phyloP scores from a whole-genome alignment of 768 basidiomycete genomes.

The Coprinellus aureogranulatus region DNA sequence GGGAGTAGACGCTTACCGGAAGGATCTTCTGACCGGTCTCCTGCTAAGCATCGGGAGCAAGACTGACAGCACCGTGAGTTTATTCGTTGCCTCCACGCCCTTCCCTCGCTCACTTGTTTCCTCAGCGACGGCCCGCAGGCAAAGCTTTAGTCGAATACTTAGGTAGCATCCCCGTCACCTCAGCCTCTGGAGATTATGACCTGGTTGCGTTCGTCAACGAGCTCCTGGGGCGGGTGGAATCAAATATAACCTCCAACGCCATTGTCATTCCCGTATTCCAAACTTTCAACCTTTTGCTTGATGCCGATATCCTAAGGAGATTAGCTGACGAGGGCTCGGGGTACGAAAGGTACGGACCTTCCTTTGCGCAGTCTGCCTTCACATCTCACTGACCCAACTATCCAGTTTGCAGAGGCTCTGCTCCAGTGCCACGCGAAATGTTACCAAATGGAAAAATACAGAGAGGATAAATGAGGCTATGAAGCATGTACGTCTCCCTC shows the following conservation, averaged over 20 bases:
- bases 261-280: constrained; percentile 82
- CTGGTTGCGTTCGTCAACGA: constrained; percentile 54
- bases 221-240: constrained; percentile 52
- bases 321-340: constrained; percentile 49
- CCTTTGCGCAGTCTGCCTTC: constrained; percentile 36
- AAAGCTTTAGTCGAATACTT: constrained; percentile 60
- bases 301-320: constrained; percentile 56
- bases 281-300: constrained; percentile 70
- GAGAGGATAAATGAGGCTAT: constrained; percentile 77
- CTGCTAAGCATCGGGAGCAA: constrained; percentile 80
- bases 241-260: constrained; percentile 59
- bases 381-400: constrained; percentile 31
- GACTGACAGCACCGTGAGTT: constrained; percentile 79
- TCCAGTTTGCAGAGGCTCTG: constrained; percentile 56
- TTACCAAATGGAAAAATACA: constrained; percentile 74
- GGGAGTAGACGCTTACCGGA: constrained; percentile 60
- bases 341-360: constrained; percentile 47
- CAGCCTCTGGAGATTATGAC: constrained; percentile 37
- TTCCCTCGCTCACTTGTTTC: constrained; percentile 11
- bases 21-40: constrained; percentile 63
- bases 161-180: constrained; percentile 45
- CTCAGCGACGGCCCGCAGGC: constrained; percentile 63
- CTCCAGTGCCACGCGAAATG: constrained; percentile 56
- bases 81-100: not conserved
- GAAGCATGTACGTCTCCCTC: constrained; percentile 65